Conservation (phyloP, 768 basidiomycete genomes). For the Hypholoma fasciculare region DNA sequence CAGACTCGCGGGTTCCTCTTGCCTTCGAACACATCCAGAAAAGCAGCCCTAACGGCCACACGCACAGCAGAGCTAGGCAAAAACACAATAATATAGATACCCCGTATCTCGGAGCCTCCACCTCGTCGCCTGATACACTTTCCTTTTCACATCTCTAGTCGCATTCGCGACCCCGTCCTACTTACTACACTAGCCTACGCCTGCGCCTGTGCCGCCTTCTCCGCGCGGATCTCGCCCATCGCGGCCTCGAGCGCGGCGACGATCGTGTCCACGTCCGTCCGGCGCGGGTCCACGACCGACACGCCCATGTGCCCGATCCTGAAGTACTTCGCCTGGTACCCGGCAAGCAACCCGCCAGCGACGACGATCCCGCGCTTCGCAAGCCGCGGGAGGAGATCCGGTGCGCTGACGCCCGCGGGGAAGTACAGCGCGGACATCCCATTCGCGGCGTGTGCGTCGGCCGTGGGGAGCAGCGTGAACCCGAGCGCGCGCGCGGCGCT, state of each 20-base stretch:
- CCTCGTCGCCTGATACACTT: too few species aligned
- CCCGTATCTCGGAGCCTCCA: too few species aligned
- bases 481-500: conserved; percentile 64
- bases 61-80: too few species aligned
- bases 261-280: conserved; percentile 78
- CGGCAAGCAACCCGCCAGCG: conserved; percentile 85
- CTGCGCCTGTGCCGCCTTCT: conserved; percentile 17
- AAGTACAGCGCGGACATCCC: conserved; percentile 96
- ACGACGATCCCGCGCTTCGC: conserved; percentile 72
- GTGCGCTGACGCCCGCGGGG: conserved; percentile 76
- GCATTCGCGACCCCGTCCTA: too few species aligned
- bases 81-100: too few species aligned
- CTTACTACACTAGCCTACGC: too few species aligned
- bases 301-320: conserved; percentile 96
- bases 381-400: conserved; percentile 78
- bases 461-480: conserved; percentile 68
- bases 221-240: conserved; percentile 40
- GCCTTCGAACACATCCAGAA: too few species aligned
- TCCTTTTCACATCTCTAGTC: too few species aligned
- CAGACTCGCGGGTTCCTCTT: too few species aligned
- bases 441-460: conserved; percentile 71
- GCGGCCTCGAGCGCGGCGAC: conserved; percentile 63
- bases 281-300: conserved; percentile 66
- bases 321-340: conserved; percentile 89
- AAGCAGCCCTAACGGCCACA: too few species aligned